Conservation (phyloP, 1,139 yeast genomes). For the Geotrichum australiense region DNA sequence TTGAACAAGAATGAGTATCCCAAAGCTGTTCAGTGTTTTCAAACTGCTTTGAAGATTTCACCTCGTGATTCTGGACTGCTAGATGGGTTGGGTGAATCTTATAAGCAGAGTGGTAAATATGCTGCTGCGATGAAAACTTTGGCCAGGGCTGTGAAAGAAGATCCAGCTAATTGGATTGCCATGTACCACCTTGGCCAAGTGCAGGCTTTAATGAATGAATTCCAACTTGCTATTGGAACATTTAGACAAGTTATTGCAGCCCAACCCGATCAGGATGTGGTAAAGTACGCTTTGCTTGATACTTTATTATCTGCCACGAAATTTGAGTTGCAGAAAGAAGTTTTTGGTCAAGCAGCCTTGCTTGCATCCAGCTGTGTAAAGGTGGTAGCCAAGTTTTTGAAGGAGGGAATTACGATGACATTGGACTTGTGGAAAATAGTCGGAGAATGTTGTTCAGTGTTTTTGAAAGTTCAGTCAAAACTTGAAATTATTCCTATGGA, state of each 20-base stretch:
- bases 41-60: constrained; percentile 67
- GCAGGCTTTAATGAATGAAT: constrained; percentile 46
- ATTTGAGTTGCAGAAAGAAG: constrained; percentile 52
- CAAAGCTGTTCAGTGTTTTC: constrained; percentile 84
- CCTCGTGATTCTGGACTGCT: constrained; percentile 70
- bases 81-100: constrained; percentile 94
- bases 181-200: constrained; percentile 62
- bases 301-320: constrained; percentile 50
- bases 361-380: constrained; percentile 36
- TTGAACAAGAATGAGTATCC: constrained; percentile 67
- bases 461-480: constrained; percentile 40
- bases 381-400: constrained; percentile 33
- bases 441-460: constrained; percentile 45
- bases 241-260: constrained; percentile 40
- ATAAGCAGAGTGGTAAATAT: constrained; percentile 71
- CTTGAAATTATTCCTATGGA: constrained; percentile 38
- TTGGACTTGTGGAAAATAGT: constrained; percentile 51
- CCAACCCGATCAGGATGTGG: constrained; percentile 49
- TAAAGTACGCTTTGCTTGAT: constrained; percentile 52
- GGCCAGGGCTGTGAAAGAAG: constrained; percentile 51
- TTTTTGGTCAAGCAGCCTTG: constrained; percentile 54
- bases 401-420: constrained; percentile 29
- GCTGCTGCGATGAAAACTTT: constrained; percentile 86
- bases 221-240: constrained; percentile 40
- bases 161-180: constrained; percentile 52